Evolutionary conservation across 2,329 filamentous ascomycete species (phyloP), one percentile per base, ranked within the genome.

Genomic region (Lecanicillium sp.): DNA sequence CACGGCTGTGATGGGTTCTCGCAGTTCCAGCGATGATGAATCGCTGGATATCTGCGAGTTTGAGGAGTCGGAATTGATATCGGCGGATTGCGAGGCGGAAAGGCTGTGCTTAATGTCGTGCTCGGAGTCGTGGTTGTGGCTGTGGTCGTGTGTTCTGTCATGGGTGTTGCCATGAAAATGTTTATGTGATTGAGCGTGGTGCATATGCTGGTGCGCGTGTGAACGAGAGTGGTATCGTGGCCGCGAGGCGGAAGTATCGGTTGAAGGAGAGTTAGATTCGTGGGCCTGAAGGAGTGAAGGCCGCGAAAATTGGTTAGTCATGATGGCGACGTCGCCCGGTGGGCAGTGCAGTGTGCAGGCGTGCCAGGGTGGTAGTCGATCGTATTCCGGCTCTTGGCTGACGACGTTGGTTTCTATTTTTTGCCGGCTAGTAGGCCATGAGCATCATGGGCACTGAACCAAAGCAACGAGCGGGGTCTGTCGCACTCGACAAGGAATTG

Each of bases 241-340:
- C 35, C 50, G 45, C 33, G 49, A 43, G 37, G 46, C 29, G 42
- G 41, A 37, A 40, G 52, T 42, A 38, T 38, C 38, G 34, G 35
- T 30, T 18, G 19, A 35, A 34, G 22, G 35, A 34, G 30, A 15
- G 40, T 40, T 14, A 44, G 50, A 43, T 38, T 52, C 48, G 32
- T 47, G 49, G 53, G 54, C 50, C 56, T 60, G 58, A 58, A 54
- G 48, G 57, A 59, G 56, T 57, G 57, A 60, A 61, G 59, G 48
- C 57, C 52, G 47, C 48, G 44, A 54, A 45, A 48, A 49, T 49
- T 47, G 53, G 48, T 54, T 57, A 53, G 58, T 58, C 59, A 60
- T 62, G 46, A 43, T 47, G 40, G 43, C 37, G 44, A 47, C 42
- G 29, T 42, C 36, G 48, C 11, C 41, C 45, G 42, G 49, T 46